Evolutionary conservation across 306 rosid species (phyloP).

Genomic region (Corylus americana): DNA sequence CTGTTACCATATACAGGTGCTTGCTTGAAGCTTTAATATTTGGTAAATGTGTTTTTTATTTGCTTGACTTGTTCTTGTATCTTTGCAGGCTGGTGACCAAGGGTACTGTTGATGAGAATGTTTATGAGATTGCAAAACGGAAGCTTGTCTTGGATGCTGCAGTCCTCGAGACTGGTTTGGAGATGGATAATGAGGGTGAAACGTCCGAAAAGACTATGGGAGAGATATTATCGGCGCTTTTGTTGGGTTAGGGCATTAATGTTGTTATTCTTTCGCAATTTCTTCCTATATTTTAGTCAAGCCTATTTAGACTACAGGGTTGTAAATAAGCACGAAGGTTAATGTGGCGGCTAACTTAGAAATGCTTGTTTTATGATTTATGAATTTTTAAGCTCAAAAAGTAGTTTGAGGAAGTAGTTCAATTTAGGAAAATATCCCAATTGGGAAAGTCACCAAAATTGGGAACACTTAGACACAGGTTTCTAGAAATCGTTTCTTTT

Average conservation of each 20-base stretch:
- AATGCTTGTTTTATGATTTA: no score
- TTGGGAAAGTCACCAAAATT: no score
- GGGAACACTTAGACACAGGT: no score
- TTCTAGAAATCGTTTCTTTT: no score
- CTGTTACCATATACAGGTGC: conserved; percentile 86
- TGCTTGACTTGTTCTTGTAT: conserved; percentile 14
- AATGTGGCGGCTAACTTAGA: no score
- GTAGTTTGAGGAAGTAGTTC: no score
- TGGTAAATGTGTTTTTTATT: background rate
- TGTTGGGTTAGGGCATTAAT: conserved; percentile 53
- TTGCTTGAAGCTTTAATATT: background rate
- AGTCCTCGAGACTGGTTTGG: conserved; percentile 80
- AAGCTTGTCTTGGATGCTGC: conserved; percentile 94
- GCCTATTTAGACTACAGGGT: conserved; percentile 9
- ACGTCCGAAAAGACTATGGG: conserved; percentile 96
- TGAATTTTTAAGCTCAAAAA: no score
- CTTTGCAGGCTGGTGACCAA: conserved; percentile 75
- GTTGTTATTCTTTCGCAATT: background rate
- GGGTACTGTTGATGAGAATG: conserved; percentile 92
- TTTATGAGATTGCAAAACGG: conserved; percentile 94
- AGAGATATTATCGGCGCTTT: conserved; percentile 84
- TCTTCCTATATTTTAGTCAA: background rate
- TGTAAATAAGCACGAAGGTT: conserved; percentile 17
- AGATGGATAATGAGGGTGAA: conserved; percentile 66
- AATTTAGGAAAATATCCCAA: no score